These are phyloP conservation scores for Colletotrichum lini DNA, from an alignment of 2,329 filamentous ascomycete genomes.

Conservation along the genomic window DNA sequence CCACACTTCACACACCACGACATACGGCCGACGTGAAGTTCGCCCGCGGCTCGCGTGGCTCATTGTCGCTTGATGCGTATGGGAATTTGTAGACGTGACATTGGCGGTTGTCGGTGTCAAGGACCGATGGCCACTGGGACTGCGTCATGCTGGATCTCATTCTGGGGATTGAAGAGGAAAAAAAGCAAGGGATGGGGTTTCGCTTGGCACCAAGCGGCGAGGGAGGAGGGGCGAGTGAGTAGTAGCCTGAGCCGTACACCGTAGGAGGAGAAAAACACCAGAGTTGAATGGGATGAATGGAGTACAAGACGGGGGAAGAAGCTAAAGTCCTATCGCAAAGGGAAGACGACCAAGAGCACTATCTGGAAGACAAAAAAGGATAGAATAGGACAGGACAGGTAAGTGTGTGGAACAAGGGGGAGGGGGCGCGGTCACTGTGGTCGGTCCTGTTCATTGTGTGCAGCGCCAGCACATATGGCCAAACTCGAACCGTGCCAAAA, in stretches of 20 bases:
- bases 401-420: background rate
- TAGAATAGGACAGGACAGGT: background rate
- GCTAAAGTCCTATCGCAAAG: background rate
- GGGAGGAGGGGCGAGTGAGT: background rate
- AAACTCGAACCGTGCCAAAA: conserved; percentile 30
- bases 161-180: background rate
- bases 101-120: conserved; percentile 21
- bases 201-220: conserved; percentile 4
- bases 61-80: conserved; percentile 8
- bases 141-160: conserved; percentile 7
- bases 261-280: background rate
- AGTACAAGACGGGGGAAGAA: conserved; percentile 2
- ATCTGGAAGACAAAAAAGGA: conserved; percentile 6
- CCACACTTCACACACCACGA: conserved; percentile 38
- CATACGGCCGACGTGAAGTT: conserved; percentile 21
- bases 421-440: background rate
- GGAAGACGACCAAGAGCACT: conserved; percentile 2
- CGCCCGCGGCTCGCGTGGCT: conserved; percentile 23
- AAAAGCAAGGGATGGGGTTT: conserved; percentile 12
- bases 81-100: conserved; percentile 7
- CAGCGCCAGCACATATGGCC: conserved; percentile 19
- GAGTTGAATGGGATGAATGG: conserved; percentile 20
- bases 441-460: conserved; percentile 18
- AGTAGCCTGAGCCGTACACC: conserved; percentile 20
- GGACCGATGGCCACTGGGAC: conserved; percentile 3